Evolutionary conservation across 2,329 filamentous ascomycete genomes (phyloP).

Genomic region (Dendryphion nanum): DNA sequence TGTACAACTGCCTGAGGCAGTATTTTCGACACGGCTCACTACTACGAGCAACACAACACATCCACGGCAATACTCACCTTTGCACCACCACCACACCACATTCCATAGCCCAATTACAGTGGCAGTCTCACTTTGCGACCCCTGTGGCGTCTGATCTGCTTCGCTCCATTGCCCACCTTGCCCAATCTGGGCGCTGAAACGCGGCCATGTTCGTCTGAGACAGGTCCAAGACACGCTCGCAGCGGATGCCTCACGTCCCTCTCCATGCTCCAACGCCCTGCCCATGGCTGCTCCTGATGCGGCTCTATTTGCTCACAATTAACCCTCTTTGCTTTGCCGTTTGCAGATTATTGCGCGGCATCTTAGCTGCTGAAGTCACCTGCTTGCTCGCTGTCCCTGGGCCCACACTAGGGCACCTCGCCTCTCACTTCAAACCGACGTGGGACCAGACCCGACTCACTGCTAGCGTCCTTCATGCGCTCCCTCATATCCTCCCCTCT

Average conservation of each 20-base stretch:
- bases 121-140: slow-evolving; percentile 21
- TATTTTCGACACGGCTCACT: no score
- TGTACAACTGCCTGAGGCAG: no score
- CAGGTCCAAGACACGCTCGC: slow-evolving; percentile 31
- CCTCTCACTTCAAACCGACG: slow-evolving; percentile 35
- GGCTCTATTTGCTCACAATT: slow-evolving; percentile 17
- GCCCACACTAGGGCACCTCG: slow-evolving; percentile 18
- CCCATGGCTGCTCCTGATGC: slow-evolving; percentile 12
- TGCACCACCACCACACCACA: no score
- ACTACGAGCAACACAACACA: no score
- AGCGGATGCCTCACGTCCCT: slow-evolving; percentile 20
- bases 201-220: slow-evolving; percentile 29
- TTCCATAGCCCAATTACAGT: no score
- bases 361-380: slow-evolving; percentile 25
- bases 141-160: slow-evolving; percentile 26
- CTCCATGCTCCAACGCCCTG: slow-evolving; percentile 12
- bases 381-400: slow-evolving; percentile 12
- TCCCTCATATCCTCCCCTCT: slow-evolving; percentile 34
- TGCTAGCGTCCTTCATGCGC: slow-evolving; percentile 38
- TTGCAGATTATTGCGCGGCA: slow-evolving; percentile 10
- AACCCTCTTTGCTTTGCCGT: slow-evolving; percentile 13
- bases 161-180: slow-evolving; percentile 13
- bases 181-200: slow-evolving; percentile 35
- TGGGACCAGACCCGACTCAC: slow-evolving; percentile 33
- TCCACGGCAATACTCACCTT: no score